phyloP scores from a whole-genome alignment of 805 yeast genomes.

The Starmerella powellii region DNA sequence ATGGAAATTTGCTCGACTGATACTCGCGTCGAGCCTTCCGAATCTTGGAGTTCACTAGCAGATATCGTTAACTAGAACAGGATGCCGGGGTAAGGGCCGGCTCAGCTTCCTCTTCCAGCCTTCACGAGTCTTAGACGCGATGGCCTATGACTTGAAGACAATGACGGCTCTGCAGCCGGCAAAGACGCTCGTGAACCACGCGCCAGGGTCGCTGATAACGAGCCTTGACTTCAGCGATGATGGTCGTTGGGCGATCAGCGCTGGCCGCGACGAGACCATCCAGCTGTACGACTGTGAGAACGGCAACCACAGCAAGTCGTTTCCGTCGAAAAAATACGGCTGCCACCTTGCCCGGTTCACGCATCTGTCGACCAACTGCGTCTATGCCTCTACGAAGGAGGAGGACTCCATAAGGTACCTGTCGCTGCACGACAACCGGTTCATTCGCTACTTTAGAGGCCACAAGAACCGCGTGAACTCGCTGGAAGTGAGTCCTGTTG shows the following conservation, averaged over 20 bases:
- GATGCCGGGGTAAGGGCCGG: too few relatives aligned
- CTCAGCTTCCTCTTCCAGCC: too few relatives aligned
- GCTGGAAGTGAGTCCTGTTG: conserved; percentile 59
- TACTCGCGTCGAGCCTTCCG: too few relatives aligned
- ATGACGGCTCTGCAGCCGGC: conserved; percentile 11
- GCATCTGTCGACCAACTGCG: conserved; percentile 55
- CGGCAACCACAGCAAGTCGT: conserved; percentile 50
- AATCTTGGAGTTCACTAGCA: too few relatives aligned
- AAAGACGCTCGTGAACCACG: conserved; percentile 10
- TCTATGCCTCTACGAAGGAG: conserved; percentile 73
- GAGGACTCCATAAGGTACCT: conserved; percentile 53
- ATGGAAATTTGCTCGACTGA: too few relatives aligned
- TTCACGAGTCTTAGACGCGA: too few relatives aligned
- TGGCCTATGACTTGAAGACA: not conserved
- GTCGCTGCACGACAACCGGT: conserved; percentile 64
- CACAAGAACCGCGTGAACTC: conserved; percentile 67
- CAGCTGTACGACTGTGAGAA: conserved; percentile 65
- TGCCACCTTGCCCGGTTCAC: conserved; percentile 78
- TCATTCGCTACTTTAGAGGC: conserved; percentile 74
- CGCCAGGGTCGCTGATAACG: conserved; percentile 26
- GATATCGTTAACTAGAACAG: too few relatives aligned
- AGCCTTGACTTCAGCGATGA: conserved; percentile 62
- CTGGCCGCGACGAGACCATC: conserved; percentile 72
- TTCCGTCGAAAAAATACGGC: conserved; percentile 83
- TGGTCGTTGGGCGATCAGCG: conserved; percentile 62